Conservation (phyloP, 2,329 filamentous ascomycete genomes). For the Pseudogymnoascus pannorum region DNA sequence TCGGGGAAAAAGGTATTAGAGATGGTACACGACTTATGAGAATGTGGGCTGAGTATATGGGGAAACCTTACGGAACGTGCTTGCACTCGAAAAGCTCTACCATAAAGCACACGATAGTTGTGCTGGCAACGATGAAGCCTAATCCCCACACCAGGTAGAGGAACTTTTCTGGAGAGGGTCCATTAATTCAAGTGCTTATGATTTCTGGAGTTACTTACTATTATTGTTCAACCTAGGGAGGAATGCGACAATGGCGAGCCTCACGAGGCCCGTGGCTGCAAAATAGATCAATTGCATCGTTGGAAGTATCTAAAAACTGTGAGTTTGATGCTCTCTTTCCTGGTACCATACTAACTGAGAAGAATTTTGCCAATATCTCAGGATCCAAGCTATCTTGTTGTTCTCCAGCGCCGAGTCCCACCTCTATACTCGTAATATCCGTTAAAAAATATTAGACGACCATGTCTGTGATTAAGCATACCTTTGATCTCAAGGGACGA, state of each 20-base stretch:
- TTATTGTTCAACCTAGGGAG: constrained; percentile 30
- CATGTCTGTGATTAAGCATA: neutral
- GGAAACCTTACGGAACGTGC: constrained; percentile 11
- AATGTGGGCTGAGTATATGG: neutral
- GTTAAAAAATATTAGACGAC: neutral
- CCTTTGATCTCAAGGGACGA: constrained; percentile 10
- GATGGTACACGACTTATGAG: neutral
- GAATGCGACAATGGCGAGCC: constrained; percentile 31
- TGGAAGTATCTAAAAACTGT: constrained; percentile 4
- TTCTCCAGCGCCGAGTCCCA: neutral
- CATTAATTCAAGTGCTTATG: neutral
- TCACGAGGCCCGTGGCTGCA: constrained; percentile 27
- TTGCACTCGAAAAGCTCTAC: constrained; percentile 15
- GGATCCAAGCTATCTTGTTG: neutral
- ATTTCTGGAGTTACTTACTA: constrained; percentile 22
- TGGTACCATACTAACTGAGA: constrained; percentile 15
- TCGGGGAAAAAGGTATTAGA: neutral
- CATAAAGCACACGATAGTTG: constrained; percentile 14
- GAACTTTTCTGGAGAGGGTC: constrained; percentile 4
- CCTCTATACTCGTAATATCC: neutral
- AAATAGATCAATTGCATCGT: constrained; percentile 22
- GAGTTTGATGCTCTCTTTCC: constrained; percentile 22
- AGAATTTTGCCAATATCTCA: neutral
- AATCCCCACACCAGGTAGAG: constrained; percentile 11
- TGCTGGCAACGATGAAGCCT: constrained; percentile 9